Evolutionary conservation across 345 rosid genomes (phyloP).

Genomic region (Raphanus raphanistrum): DNA sequence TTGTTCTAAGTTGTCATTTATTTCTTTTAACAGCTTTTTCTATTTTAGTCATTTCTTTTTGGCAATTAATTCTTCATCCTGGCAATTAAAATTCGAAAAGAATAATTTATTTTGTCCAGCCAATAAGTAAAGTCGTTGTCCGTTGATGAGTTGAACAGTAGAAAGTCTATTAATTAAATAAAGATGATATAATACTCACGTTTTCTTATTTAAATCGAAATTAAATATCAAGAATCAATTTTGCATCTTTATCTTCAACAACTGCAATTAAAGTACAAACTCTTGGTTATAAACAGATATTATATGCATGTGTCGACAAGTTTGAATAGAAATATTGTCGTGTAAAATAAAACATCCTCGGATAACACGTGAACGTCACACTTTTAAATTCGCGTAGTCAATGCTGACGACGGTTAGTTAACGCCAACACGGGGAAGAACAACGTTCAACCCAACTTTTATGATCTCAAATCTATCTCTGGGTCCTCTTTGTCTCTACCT

Average conservation of each 20-base stretch:
- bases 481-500: constrained; percentile 18
- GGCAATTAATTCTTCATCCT: not conserved
- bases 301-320: constrained; percentile 25
- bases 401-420: constrained; percentile 27
- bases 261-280: not conserved
- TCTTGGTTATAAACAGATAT: not conserved
- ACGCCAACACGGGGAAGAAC: constrained; percentile 31
- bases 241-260: not conserved
- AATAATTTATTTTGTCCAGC: not conserved
- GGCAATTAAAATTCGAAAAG: not conserved
- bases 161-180: not conserved
- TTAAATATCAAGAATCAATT: not conserved
- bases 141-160: not conserved
- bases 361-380: constrained; percentile 31
- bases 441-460: constrained; percentile 15
- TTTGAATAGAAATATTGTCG: constrained; percentile 25
- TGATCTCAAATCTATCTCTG: constrained; percentile 13
- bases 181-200: not conserved
- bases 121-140: not conserved
- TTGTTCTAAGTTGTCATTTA: not conserved
- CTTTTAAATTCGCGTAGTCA: constrained; percentile 30
- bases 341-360: constrained; percentile 25
- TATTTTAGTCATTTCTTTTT: not conserved
- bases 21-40: constrained; percentile 8
- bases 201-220: not conserved